A percentile compares a stretch with the other conserved stretches of the same genome.
Evolutionary conservation across 2,329 filamentous ascomycete genomes (phyloP).

Genomic region (Pestalotiopsis sp.): DNA sequence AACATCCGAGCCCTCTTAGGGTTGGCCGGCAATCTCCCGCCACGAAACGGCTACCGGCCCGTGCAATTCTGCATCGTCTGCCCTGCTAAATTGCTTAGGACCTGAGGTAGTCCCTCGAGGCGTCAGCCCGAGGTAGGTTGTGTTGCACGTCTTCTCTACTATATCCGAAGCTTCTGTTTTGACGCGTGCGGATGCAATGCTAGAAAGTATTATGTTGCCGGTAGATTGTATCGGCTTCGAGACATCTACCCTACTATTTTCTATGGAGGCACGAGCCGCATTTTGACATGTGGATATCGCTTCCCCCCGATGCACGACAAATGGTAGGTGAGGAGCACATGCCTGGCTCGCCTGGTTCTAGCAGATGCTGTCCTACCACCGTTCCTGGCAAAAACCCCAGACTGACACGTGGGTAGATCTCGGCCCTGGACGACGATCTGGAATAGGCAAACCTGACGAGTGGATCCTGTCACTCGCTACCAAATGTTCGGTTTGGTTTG

Average conservation of each 20-base stretch:
- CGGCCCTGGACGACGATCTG: slow-evolving; percentile 5
- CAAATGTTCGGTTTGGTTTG: neutral
- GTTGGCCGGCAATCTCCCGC: neutral
- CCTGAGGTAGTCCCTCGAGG: neutral
- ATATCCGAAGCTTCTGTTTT: neutral
- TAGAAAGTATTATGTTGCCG: neutral
- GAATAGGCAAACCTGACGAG: neutral
- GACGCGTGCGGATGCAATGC: neutral
- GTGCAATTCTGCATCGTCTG: neutral
- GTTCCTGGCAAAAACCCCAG: slow-evolving; percentile 2
- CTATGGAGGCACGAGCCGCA: neutral
- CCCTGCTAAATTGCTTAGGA: neutral
- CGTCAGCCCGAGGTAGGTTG: neutral
- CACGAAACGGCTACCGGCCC: neutral
- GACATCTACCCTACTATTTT: neutral
- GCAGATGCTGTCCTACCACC: slow-evolving; percentile 3
- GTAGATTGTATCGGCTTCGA: neutral
- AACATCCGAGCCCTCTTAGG: neutral
- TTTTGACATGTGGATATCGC: neutral
- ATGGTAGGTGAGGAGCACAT: neutral
- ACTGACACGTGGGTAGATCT: slow-evolving; percentile 4
- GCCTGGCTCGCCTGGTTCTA: neutral
- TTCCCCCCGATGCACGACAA: neutral
- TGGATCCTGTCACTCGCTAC: neutral
- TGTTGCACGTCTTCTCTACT: neutral